Conservation (phyloP, 225 moss, liverwort and hornwort species). For the Bryum argenteum region DNA sequence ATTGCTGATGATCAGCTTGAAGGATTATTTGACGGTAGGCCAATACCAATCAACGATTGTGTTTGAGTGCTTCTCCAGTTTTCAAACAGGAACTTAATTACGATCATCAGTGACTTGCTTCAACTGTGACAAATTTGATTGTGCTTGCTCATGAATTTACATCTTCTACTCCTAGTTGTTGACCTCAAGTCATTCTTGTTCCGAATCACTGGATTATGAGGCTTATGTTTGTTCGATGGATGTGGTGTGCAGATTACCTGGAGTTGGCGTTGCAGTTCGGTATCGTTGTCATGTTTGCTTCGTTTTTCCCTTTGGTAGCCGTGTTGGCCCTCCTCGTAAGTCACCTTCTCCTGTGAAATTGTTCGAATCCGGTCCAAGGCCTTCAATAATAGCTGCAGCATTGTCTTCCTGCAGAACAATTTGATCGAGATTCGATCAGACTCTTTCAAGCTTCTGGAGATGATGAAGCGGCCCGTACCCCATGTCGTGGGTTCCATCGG, state of each 20-base stretch:
- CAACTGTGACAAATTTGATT: too few species aligned
- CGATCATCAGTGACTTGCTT: too few species aligned
- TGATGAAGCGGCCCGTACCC: conserved; percentile 87
- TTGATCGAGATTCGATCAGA: conserved; percentile 93
- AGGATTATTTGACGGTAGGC: conserved; percentile 87
- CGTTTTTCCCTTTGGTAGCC: conserved; percentile 79
- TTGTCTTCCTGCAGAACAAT: conserved; percentile 65
- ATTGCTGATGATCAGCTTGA: conserved; percentile 78
- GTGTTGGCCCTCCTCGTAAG: conserved; percentile 86
- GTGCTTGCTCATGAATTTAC: too few species aligned
- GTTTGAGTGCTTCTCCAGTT: neutral
- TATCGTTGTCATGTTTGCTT: conserved; percentile 92
- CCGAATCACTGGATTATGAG: too few species aligned
- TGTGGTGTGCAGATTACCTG: conserved; percentile 68
- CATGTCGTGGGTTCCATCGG: conserved; percentile 83
- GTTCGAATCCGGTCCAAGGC: conserved; percentile 2
- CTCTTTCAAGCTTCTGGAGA: conserved; percentile 83
- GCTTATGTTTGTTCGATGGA: neutral
- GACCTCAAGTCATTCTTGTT: neutral
- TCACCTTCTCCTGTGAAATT: conserved; percentile 12
- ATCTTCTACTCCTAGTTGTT: neutral
- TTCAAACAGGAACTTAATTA: too few species aligned
- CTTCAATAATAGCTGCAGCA: neutral
- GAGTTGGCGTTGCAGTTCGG: conserved; percentile 93
- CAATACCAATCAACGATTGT: neutral